Conservation (phyloP, 768 basidiomycete species). For the Russula compacta region DNA sequence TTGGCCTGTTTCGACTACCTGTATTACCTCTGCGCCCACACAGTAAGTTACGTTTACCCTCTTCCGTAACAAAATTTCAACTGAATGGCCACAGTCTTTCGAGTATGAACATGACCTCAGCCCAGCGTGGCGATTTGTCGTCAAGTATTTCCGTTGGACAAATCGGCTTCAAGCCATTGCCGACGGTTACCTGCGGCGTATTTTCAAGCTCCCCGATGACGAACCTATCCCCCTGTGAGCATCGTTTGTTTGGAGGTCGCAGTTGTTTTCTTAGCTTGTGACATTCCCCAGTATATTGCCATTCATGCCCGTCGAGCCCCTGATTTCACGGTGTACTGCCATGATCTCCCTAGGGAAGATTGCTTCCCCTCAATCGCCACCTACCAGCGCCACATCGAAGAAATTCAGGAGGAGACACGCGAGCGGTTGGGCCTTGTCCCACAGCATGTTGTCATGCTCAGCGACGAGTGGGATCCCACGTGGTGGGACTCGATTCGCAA, state of each 20-base stretch:
- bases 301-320: slow-evolving; percentile 12
- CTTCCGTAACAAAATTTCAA: background rate
- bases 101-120: slow-evolving; percentile 28
- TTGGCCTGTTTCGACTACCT: slow-evolving; percentile 35
- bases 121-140: slow-evolving; percentile 31
- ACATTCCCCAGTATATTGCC: slow-evolving; percentile 8
- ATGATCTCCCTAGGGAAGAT: slow-evolving; percentile 23
- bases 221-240: slow-evolving; percentile 28
- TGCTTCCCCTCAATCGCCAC: slow-evolving; percentile 34
- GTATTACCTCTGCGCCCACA: slow-evolving; percentile 30
- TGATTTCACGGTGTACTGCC: slow-evolving; percentile 27
- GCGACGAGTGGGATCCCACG: slow-evolving; percentile 33
- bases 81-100: slow-evolving; percentile 22
- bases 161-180: slow-evolving; percentile 26
- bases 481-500: slow-evolving; percentile 33
- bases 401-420: slow-evolving; percentile 31
- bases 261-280: background rate
- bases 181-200: slow-evolving; percentile 25
- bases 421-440: slow-evolving; percentile 25
- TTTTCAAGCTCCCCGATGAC: slow-evolving; percentile 23
- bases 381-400: slow-evolving; percentile 21
- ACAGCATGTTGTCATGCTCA: slow-evolving; percentile 33
- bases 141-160: slow-evolving; percentile 29
- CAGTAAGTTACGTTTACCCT: slow-evolving; percentile 18
- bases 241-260: background rate